phyloP scores from a whole-genome alignment of 139 green algal species.

The Picochlorum sp. region DNA sequence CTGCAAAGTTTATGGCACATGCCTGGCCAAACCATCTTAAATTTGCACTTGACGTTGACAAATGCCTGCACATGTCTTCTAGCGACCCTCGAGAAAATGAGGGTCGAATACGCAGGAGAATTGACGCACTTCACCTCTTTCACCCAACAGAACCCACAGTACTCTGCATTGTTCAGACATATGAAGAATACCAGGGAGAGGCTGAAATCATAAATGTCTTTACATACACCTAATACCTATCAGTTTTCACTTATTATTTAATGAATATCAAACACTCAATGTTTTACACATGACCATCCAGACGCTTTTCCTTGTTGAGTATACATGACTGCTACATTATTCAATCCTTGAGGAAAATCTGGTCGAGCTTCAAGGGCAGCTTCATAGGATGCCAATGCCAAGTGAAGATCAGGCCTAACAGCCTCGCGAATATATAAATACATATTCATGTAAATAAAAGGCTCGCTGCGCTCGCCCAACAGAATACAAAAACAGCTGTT shows the following conservation, averaged over 20 bases:
- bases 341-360: slow-evolving; percentile 62
- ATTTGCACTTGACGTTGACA: slow-evolving; percentile 21
- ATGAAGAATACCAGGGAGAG: not conserved
- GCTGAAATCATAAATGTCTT: slow-evolving; percentile 5
- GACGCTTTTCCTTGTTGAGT: slow-evolving; percentile 64
- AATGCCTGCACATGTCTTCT: not conserved
- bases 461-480: too few relatives aligned
- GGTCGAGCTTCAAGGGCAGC: slow-evolving; percentile 35
- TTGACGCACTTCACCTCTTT: not conserved
- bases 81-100: too few relatives aligned
- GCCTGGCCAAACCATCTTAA: slow-evolving; percentile 17
- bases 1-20: slow-evolving; percentile 25
- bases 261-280: not conserved
- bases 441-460: too few relatives aligned
- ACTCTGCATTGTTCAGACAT: not conserved
- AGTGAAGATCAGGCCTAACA: too few relatives aligned
- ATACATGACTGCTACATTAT: slow-evolving; percentile 93
- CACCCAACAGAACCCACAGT: slow-evolving; percentile 3
- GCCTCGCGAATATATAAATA: too few relatives aligned
- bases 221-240: slow-evolving; percentile 1
- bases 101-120: too few relatives aligned
- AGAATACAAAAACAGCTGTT: too few relatives aligned
- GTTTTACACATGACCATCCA: not conserved
- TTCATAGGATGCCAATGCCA: slow-evolving; percentile 50
- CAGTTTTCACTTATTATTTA: not conserved